Evolutionary conservation across 139 green algal species (phyloP).

Genomic region (Monoraphidium neglectum): DNA sequence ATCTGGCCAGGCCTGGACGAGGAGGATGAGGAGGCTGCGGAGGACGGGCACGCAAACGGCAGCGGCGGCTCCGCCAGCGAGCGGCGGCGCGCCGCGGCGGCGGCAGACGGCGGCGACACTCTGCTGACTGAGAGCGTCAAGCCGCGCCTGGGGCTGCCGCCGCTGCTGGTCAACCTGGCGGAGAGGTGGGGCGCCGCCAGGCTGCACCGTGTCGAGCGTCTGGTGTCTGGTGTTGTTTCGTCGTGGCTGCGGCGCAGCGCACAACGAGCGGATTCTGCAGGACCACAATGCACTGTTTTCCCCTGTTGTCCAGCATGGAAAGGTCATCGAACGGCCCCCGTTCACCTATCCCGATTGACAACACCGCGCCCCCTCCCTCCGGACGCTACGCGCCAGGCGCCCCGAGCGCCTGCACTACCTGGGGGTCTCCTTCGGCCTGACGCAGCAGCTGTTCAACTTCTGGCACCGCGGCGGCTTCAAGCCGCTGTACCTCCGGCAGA

Average conservation of each 20-base stretch:
- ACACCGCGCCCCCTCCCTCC: too few species aligned
- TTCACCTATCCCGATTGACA: too few species aligned
- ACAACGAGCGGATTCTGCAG: too few species aligned
- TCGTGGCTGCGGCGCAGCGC: too few species aligned
- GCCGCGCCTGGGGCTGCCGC: conserved; percentile 80
- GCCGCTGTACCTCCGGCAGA: conserved; percentile 95
- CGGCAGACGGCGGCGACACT: conserved; percentile 17
- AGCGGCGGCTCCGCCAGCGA: background rate
- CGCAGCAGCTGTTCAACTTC: conserved; percentile 91
- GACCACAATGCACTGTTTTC: too few species aligned
- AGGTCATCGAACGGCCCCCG: too few species aligned
- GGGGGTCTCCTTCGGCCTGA: conserved; percentile 92
- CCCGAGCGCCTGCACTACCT: conserved; percentile 94
- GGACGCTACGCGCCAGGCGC: too few species aligned
- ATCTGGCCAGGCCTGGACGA: too few species aligned
- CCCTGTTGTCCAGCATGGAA: too few species aligned
- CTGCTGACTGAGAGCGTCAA: conserved; percentile 74
- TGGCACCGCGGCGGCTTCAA: conserved; percentile 79
- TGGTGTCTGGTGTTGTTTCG: too few species aligned
- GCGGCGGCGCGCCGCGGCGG: background rate
- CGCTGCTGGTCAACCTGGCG: conserved; percentile 80
- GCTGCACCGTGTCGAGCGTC: too few species aligned
- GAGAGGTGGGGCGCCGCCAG: conserved; percentile 51
- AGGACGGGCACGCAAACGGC: conserved; percentile 31
- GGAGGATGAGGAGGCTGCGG: conserved; percentile 43